Conservation (phyloP, 2,329 filamentous ascomycete species). For the Aspergillus viridinutans region DNA sequence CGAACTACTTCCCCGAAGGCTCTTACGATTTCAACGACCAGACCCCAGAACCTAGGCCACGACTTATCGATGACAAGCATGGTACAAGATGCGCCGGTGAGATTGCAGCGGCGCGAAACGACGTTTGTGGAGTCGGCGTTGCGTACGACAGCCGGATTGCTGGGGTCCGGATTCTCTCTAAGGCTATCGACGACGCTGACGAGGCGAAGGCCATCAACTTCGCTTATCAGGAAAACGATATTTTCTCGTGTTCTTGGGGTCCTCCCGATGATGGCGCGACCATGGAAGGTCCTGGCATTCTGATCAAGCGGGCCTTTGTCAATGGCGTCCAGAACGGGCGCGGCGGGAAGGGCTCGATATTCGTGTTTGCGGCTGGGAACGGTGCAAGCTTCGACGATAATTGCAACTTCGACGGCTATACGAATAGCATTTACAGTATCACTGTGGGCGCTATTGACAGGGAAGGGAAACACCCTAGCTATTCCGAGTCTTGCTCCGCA, state of each 20-base stretch:
- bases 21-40: slow-evolving; percentile 97
- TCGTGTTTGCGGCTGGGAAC: slow-evolving; percentile 95
- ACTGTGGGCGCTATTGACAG: slow-evolving; percentile 91
- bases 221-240: slow-evolving; percentile 84
- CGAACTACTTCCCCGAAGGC: slow-evolving; percentile 88
- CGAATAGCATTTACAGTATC: slow-evolving; percentile 98
- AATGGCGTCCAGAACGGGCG: slow-evolving; percentile 88
- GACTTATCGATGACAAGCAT: slow-evolving; percentile 80
- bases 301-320: slow-evolving; percentile 87
- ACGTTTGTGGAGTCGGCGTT: slow-evolving; percentile 92
- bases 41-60: slow-evolving; percentile 70
- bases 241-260: slow-evolving; percentile 98
- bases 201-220: slow-evolving; percentile 92
- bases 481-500: slow-evolving; percentile 93
- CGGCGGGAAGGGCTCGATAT: slow-evolving; percentile 78
- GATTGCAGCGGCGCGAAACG: slow-evolving; percentile 83
- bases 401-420: slow-evolving; percentile 99
- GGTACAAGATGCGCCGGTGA: slow-evolving; percentile 94
- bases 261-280: slow-evolving; percentile 87
- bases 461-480: slow-evolving; percentile 84
- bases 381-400: slow-evolving; percentile 84
- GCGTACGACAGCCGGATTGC: slow-evolving; percentile 89
- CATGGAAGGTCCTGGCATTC: slow-evolving; percentile 87
- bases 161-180: slow-evolving; percentile 87
- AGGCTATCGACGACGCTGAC: slow-evolving; percentile 84